Evolutionary conservation across 306 rosid genomes (phyloP).

Genomic region (Quercus mongolica): DNA sequence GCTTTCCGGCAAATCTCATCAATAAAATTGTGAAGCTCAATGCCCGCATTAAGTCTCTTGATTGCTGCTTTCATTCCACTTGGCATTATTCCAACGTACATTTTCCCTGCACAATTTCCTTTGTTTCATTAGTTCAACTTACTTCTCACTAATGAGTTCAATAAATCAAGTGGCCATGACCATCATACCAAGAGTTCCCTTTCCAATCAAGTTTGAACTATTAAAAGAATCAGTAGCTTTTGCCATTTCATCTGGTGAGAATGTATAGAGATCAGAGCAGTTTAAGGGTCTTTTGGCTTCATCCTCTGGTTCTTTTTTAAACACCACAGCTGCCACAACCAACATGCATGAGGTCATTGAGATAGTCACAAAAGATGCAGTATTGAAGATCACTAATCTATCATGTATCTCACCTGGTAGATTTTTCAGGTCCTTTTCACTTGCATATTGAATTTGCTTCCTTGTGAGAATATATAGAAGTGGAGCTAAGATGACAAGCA

Average conservation of each 20-base stretch:
- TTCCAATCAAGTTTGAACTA: not conserved
- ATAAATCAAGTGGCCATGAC: not conserved
- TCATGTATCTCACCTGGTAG: not conserved
- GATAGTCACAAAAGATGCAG: not conserved
- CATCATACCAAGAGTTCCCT: slow-evolving; percentile 4
- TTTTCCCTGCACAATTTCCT: not conserved
- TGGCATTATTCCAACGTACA: not conserved
- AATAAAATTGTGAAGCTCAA: not conserved
- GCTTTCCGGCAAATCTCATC: not conserved
- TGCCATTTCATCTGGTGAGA: not conserved
- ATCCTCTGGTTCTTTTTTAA: not conserved
- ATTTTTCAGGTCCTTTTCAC: not conserved
- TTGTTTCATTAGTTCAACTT: not conserved
- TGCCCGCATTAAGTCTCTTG: not conserved
- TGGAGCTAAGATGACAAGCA: not conserved
- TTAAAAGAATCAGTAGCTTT: not conserved
- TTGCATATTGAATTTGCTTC: not conserved
- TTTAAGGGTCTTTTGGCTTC: not conserved
- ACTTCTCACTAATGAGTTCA: not conserved
- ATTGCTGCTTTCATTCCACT: not conserved
- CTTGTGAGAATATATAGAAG: not conserved
- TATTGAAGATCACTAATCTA: not conserved
- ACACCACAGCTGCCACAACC: not conserved
- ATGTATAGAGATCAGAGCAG: not conserved
- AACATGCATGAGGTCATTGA: not conserved